phyloP scores from a whole-genome alignment of 2,329 filamentous ascomycete species.

The Phoma sp. region DNA sequence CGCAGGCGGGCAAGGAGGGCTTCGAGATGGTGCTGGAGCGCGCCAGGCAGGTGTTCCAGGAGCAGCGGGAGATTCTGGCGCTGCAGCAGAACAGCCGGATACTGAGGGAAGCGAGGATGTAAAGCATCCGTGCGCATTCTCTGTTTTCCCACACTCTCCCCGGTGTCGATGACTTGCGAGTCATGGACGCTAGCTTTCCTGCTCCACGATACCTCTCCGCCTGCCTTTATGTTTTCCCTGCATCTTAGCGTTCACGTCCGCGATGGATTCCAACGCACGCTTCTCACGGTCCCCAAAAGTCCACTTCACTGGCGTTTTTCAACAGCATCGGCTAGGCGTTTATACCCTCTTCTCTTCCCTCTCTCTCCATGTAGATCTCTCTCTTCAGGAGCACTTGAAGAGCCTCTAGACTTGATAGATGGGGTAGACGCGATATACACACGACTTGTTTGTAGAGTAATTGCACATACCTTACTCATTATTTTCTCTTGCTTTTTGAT shows the following conservation, averaged over 20 bases:
- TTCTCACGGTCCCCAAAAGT: slow-evolving; percentile 11
- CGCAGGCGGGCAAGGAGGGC: slow-evolving; percentile 85
- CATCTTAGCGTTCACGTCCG: slow-evolving; percentile 6
- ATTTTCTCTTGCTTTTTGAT: too few relatives aligned
- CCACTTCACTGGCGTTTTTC: slow-evolving; percentile 13
- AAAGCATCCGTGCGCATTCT: slow-evolving; percentile 5
- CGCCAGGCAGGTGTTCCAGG: slow-evolving; percentile 87
- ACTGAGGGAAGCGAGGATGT: slow-evolving; percentile 42
- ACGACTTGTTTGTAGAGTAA: slow-evolving; percentile 11
- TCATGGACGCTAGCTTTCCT: not conserved
- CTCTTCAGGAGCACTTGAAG: not conserved
- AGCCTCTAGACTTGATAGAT: slow-evolving; percentile 14
- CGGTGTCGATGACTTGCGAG: not conserved
- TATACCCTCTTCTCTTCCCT: slow-evolving; percentile 7
- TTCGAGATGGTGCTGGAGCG: slow-evolving; percentile 95
- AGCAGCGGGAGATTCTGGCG: slow-evolving; percentile 74
- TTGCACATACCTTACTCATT: slow-evolving; percentile 2
- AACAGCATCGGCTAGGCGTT: slow-evolving; percentile 15
- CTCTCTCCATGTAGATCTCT: too few relatives aligned
- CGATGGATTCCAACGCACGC: not conserved
- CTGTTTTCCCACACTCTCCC: not conserved
- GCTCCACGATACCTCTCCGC: slow-evolving; percentile 3
- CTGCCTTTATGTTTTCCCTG: not conserved
- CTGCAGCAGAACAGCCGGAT: slow-evolving; percentile 50
- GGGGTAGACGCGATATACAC: slow-evolving; percentile 9